Conservation (phyloP, 2,329 filamentous ascomycete genomes). For the Cyclaneusma minus region DNA sequence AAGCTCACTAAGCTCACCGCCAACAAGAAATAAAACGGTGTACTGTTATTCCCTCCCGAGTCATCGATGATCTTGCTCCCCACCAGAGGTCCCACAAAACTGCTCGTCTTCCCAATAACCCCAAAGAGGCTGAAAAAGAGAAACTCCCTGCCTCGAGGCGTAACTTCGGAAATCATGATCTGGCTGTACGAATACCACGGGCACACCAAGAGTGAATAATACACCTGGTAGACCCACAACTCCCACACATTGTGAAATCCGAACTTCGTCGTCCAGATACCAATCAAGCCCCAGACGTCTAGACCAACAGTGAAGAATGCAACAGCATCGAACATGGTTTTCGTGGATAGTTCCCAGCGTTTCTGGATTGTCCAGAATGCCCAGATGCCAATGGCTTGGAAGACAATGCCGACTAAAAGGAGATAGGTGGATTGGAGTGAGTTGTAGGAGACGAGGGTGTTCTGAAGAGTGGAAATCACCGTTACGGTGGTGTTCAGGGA, state of each 20-base stretch:
- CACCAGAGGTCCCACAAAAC: conserved; percentile 55
- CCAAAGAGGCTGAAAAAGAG: conserved; percentile 56
- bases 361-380: conserved; percentile 46
- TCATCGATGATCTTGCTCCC: conserved; percentile 54
- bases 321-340: conserved; percentile 53
- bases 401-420: conserved; percentile 47
- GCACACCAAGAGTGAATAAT: conserved; percentile 51
- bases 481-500: conserved; percentile 56
- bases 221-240: conserved; percentile 30
- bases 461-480: conserved; percentile 50
- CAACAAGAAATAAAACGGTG: conserved; percentile 53
- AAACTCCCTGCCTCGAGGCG: conserved; percentile 52
- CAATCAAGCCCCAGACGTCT: conserved; percentile 31
- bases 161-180: conserved; percentile 57
- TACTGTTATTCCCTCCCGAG: conserved; percentile 34
- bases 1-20: conserved; percentile 40
- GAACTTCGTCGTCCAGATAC: conserved; percentile 28
- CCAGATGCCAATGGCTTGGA: conserved; percentile 47
- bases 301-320: conserved; percentile 46
- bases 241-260: conserved; percentile 31
- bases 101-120: conserved; percentile 52
- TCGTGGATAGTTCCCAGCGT: conserved; percentile 41
- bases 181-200: conserved; percentile 59
- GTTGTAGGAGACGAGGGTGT: conserved; percentile 47
- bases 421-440: conserved; percentile 50